Base-by-base conservation (phyloP, 345 rosid species). In the Aethionema arabicum region DNA sequence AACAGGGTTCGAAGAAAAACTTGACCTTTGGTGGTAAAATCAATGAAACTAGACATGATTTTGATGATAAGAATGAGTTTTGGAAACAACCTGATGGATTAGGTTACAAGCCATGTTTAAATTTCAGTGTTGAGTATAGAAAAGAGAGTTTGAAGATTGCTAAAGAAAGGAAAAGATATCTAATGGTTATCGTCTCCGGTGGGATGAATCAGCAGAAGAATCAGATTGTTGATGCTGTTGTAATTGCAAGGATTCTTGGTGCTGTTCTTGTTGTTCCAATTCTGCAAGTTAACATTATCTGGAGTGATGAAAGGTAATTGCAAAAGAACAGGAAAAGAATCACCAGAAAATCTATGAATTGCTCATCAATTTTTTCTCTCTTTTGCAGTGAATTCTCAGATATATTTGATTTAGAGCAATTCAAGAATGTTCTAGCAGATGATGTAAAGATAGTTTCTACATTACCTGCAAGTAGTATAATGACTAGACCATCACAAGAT, bases 191-290 rank as follows among this genome's bases (percentile, higher is more conserved):
- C 40, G 99, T 95, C 40, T 73, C 96, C 7, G 97, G 99, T 15
- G 99, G 97, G 14, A 72, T 95, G 81, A 95, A 90, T 75, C 97
- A 95, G 78, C 99, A 95, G 81, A 88, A 90, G 85, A 95, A 88
- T 77, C 97, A 90, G 79, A 90, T 95, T 70, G 99, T 95, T 54
- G 99, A 95, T 54, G 97, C 97, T 12, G 97, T 86, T 39, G 97
- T 95, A 56, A 88, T 95, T 63, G 96, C 99, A 5, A 82, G 97
- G 75, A 86, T 95, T 46, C 95, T 95, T 11, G 96, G 91, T 15
- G 96, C 99, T 77, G 82, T 87, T 67, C 82, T 95, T 62, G 97
- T 95, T 52, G 95, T 95, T 64, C 99, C 99, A 41, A 77, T 85
- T 53, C 70, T 95, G 73, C 99, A 95, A 86, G 83, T 95, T 72